These are phyloP conservation scores for Metschnikowia santaceciliae DNA, from an alignment of 805 yeast species.

Conservation along the genomic window DNA sequence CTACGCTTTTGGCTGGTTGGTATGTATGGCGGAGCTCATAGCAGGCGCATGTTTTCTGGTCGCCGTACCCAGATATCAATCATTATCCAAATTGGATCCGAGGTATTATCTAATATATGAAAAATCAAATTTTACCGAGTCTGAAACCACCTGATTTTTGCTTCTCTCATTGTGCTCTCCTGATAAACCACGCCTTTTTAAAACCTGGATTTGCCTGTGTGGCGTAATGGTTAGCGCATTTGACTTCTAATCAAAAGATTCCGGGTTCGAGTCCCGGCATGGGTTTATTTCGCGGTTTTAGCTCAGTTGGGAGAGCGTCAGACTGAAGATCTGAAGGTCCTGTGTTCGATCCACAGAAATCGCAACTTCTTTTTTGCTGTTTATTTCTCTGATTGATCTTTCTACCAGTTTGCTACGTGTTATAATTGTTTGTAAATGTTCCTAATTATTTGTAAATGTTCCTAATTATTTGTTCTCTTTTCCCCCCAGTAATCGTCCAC, in stretches of 20 bases:
- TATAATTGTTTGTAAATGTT: too few relatives aligned
- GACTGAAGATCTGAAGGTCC: slow-evolving; percentile 18
- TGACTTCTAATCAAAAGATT: too few relatives aligned
- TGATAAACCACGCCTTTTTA: not conserved
- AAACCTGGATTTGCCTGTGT: slow-evolving; percentile 12
- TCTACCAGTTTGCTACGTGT: too few relatives aligned
- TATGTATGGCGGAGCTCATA: too few relatives aligned
- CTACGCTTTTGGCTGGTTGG: too few relatives aligned
- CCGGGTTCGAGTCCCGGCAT: slow-evolving; percentile 18
- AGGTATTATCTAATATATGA: not conserved
- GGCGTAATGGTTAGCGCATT: slow-evolving; percentile 19
- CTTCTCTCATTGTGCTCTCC: accelerated
- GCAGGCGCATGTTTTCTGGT: too few relatives aligned
- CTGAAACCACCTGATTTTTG: too few relatives aligned
- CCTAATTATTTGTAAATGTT: not conserved
- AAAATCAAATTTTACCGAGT: not conserved
- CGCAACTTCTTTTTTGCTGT: slow-evolving; percentile 17
- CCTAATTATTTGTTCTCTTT: slow-evolving; percentile 1
- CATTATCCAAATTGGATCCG: too few relatives aligned
- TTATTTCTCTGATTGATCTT: too few relatives aligned
- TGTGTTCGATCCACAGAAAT: slow-evolving; percentile 30
- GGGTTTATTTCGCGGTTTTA: slow-evolving; percentile 26
- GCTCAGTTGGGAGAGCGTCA: slow-evolving; percentile 34
- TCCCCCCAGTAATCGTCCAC: slow-evolving; percentile 49
- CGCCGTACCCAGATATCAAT: too few relatives aligned